These are phyloP conservation scores for Dichomitus squalens DNA, from an alignment of 1,284 basidiomycete genomes.

Conservation along the genomic window DNA sequence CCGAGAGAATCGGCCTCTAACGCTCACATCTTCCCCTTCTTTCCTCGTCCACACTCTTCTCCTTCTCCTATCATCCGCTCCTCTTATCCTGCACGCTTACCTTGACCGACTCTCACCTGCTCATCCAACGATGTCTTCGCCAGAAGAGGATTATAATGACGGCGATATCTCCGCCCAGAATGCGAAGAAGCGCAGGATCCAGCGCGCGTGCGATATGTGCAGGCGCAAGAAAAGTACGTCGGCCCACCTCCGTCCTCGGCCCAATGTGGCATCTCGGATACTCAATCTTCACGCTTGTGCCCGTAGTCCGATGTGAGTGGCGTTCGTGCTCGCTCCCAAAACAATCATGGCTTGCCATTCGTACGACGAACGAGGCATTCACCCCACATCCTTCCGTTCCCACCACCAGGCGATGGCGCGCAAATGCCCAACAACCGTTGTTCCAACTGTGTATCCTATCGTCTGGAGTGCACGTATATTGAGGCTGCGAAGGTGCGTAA, in stretches of 20 bases:
- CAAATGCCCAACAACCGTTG: conserved; percentile 68
- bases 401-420: conserved; percentile 33
- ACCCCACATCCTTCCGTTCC: background rate
- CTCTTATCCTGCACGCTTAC: too few relatives aligned
- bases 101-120: background rate
- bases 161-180: conserved; percentile 31
- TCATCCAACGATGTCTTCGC: conserved; percentile 43
- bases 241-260: background rate
- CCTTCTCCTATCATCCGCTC: conserved; percentile 39
- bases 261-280: background rate
- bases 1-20: background rate
- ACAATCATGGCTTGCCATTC: background rate
- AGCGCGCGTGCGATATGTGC: conserved; percentile 77
- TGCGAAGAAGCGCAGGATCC: conserved; percentile 68
- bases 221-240: conserved; percentile 72
- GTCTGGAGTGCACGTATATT: conserved; percentile 76
- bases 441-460: conserved; percentile 78
- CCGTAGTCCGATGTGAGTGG: conserved; percentile 29
- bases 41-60: background rate
- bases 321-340: background rate
- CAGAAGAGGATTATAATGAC: conserved; percentile 48
- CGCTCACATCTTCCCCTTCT: background rate
- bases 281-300: conserved; percentile 1
- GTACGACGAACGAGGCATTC: background rate
- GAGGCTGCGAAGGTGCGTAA: conserved; percentile 67